A percentile compares a stretch with the other conserved stretches of the same genome.
These are phyloP conservation scores for Cladosporium sp. DNA, from an alignment of 2,329 filamentous ascomycete genomes.

Conservation along the genomic window DNA sequence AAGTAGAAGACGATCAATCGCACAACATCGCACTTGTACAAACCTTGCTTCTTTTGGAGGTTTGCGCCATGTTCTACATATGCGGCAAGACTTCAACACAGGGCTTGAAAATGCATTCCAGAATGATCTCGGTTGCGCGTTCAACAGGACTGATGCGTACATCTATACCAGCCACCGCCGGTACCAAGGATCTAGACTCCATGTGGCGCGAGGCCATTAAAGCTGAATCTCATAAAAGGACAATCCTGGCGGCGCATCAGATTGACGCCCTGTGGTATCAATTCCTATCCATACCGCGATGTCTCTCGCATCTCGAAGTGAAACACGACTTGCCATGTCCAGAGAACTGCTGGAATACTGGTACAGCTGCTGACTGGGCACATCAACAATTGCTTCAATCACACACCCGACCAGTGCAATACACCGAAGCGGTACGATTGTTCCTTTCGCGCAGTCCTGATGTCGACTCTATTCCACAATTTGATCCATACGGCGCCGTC, in stretches of 20 bases:
- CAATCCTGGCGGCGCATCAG: conserved; percentile 46
- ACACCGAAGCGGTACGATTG: conserved; percentile 17
- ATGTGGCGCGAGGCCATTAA: conserved; percentile 43
- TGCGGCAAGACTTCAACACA: conserved; percentile 40
- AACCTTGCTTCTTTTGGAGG: conserved; percentile 43
- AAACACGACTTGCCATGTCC: conserved; percentile 48
- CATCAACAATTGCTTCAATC: conserved; percentile 32
- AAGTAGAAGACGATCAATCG: conserved; percentile 16
- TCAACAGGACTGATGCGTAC: conserved; percentile 14
- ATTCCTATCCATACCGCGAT: conserved; percentile 41
- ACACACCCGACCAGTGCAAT: conserved; percentile 4
- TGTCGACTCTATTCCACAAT: neutral
- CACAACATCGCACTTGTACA: conserved; percentile 39
- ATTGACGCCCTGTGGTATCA: conserved; percentile 49
- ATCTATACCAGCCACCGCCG: neutral
- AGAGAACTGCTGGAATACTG: conserved; percentile 41
- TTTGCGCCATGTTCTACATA: conserved; percentile 48
- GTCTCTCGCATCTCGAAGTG: conserved; percentile 45
- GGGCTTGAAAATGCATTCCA: conserved; percentile 43
- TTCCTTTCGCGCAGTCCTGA: conserved; percentile 11
- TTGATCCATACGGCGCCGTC: conserved; percentile 17
- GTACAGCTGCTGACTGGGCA: conserved; percentile 40
- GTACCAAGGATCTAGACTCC: conserved; percentile 37
- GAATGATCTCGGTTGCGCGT: conserved; percentile 43
- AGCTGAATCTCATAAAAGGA: conserved; percentile 45